Conservation (phyloP, 148 eudicot species). For the Linanthus parryae region DNA sequence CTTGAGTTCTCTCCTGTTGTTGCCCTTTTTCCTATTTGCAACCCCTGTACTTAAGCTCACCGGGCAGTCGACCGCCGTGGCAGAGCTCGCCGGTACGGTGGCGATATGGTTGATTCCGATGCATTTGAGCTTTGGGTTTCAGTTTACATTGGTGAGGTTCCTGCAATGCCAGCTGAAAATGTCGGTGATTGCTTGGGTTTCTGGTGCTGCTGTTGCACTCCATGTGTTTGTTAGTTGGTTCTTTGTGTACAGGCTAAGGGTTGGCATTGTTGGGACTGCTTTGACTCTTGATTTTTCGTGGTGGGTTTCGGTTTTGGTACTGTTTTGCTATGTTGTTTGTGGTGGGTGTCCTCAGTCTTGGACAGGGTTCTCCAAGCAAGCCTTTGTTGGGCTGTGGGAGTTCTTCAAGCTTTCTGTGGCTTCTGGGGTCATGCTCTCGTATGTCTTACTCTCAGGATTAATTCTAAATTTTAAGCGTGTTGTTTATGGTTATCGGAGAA, state of each 20-base stretch:
- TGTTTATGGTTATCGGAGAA: no score
- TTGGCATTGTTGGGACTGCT: constrained; percentile 51
- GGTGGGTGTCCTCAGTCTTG: constrained; percentile 56
- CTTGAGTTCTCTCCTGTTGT: constrained; percentile 11
- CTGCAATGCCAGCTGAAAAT: constrained; percentile 57
- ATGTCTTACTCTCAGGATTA: constrained; percentile 4
- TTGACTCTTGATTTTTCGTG: constrained; percentile 36
- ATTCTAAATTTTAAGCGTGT: no score
- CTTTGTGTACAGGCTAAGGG: constrained; percentile 35
- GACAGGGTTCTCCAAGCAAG: constrained; percentile 57
- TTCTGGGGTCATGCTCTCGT: constrained; percentile 62
- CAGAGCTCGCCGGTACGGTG: constrained; percentile 22
- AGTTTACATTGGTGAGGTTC: constrained; percentile 43
- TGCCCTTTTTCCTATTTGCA: constrained; percentile 25
- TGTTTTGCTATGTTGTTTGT: constrained; percentile 31
- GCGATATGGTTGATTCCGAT: constrained; percentile 29
- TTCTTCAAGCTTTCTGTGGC: constrained; percentile 51
- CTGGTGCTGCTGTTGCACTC: constrained; percentile 25
- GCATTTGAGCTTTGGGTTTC: constrained; percentile 54
- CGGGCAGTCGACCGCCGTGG: constrained; percentile 22
- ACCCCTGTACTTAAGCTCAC: constrained; percentile 21
- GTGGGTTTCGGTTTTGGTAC: constrained; percentile 39
- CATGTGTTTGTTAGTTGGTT: constrained; percentile 53
- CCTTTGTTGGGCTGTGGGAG: constrained; percentile 50
- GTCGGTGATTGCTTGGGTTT: constrained; percentile 39